These are phyloP conservation scores for Strobilomyces dryophilus DNA, from an alignment of 768 basidiomycete genomes.

Conservation along the genomic window DNA sequence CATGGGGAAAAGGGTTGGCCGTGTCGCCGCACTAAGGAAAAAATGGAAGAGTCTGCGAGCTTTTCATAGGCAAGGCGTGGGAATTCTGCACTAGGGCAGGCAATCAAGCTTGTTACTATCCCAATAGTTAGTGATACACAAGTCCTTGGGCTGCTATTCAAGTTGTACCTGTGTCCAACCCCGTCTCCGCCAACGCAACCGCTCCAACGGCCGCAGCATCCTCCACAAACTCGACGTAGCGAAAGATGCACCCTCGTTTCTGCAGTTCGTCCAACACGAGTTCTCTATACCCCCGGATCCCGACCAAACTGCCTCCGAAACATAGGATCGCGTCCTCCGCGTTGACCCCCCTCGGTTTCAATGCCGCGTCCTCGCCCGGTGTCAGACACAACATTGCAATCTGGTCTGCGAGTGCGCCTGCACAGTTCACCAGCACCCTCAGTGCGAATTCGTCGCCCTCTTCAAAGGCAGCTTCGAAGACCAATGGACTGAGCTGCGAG, in stretches of 20 bases:
- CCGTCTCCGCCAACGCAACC: slow-evolving; percentile 41
- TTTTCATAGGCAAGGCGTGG: slow-evolving; percentile 9
- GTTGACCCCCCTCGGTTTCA: slow-evolving; percentile 37
- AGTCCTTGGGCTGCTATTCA: not conserved
- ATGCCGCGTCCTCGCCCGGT: slow-evolving; percentile 36
- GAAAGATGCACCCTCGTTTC: slow-evolving; percentile 58
- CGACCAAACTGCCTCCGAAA: slow-evolving; percentile 76
- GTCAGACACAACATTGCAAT: slow-evolving; percentile 43
- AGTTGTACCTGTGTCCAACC: not conserved
- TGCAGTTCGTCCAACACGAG: slow-evolving; percentile 52
- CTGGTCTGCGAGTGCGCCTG: slow-evolving; percentile 53
- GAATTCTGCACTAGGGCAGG: slow-evolving; percentile 22
- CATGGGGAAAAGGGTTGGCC: slow-evolving; percentile 78
- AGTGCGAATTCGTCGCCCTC: slow-evolving; percentile 63
- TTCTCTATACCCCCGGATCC: slow-evolving; percentile 55
- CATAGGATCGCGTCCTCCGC: slow-evolving; percentile 60
- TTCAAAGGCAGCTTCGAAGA: slow-evolving; percentile 75
- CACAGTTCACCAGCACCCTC: slow-evolving; percentile 49
- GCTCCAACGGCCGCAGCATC: slow-evolving; percentile 70
- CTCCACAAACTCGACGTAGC: slow-evolving; percentile 59
- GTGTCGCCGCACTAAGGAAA: slow-evolving; percentile 75
- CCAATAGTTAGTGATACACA: too few relatives aligned
- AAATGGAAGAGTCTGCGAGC: not conserved
- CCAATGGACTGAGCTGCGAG: slow-evolving; percentile 67
- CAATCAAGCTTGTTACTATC: not conserved